Percentiles rank a stretch among this genome's conserved stretches.
These are phyloP conservation scores for Pseudopyrenochaeta lycopersici DNA, from an alignment of 2,329 filamentous ascomycete genomes.

Conservation along the genomic window DNA sequence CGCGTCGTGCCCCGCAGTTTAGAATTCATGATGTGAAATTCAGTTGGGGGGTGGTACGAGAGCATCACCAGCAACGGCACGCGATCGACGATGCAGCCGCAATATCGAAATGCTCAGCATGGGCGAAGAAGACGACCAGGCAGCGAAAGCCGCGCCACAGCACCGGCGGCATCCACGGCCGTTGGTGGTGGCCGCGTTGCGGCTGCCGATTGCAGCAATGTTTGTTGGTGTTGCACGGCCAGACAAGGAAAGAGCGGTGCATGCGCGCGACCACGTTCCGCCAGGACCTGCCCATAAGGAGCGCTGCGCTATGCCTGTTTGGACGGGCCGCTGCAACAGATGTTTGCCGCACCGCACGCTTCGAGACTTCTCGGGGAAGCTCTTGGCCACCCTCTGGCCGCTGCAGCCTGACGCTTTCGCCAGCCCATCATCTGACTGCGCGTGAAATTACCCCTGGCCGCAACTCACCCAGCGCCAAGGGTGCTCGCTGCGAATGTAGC, in stretches of 20 bases:
- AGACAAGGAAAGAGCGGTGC: conserved; percentile 10
- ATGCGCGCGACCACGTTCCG: conserved; percentile 22
- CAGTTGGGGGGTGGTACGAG: conserved; percentile 3
- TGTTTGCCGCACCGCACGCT: conserved; percentile 28
- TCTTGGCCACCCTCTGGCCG: conserved; percentile 19
- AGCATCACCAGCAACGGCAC: conserved; percentile 12
- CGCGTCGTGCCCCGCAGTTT: conserved; percentile 42
- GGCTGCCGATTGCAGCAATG: no score
- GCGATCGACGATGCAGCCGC: conserved; percentile 20
- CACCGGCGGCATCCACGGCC: background rate
- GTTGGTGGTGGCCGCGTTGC: no score
- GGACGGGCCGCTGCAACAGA: conserved; percentile 15
- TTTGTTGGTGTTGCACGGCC: conserved; percentile 13
- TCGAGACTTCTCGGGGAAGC: conserved; percentile 34
- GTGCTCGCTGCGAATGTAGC: background rate
- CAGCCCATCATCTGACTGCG: background rate
- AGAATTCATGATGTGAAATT: conserved; percentile 28
- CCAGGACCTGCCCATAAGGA: conserved; percentile 10
- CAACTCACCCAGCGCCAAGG: background rate
- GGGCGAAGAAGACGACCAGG: conserved; percentile 3
- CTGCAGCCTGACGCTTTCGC: conserved; percentile 20
- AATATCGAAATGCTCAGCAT: conserved; percentile 4
- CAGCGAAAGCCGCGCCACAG: conserved; percentile 3
- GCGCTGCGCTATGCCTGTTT: conserved; percentile 8
- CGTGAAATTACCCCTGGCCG: background rate